A percentile compares a stretch with the other conserved stretches of the same genome.
Evolutionary conservation across 2,329 filamentous ascomycete species (phyloP).

Genomic region (Epichloe coenophiala): DNA sequence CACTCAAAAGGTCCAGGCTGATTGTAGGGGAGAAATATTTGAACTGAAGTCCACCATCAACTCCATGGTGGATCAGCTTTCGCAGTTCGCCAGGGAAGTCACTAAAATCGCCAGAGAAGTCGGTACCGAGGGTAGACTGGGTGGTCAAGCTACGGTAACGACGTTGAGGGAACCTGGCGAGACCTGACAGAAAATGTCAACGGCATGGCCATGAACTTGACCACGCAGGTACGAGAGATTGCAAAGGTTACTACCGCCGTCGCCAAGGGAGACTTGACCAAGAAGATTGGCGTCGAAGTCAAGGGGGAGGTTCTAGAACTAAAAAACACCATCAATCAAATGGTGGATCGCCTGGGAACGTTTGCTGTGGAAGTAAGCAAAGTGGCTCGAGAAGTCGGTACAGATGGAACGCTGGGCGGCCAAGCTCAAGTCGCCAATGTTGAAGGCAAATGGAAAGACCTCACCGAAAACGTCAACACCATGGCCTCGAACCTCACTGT

Average conservation of each 20-base stretch:
- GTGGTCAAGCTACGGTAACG: slow-evolving; percentile 89
- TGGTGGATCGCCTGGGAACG: slow-evolving; percentile 93
- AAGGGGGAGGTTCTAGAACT: slow-evolving; percentile 89
- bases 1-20: slow-evolving; percentile 91
- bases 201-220: slow-evolving; percentile 96
- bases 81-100: slow-evolving; percentile 93
- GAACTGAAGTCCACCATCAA: slow-evolving; percentile 98
- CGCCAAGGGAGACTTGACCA: slow-evolving; percentile 82
- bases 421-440: slow-evolving; percentile 91
- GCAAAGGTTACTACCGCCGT: slow-evolving; percentile 94
- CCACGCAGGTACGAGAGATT: slow-evolving; percentile 94
- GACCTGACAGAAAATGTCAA: slow-evolving; percentile 94
- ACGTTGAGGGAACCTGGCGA: slow-evolving; percentile 94
- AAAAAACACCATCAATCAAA: slow-evolving; percentile 96
- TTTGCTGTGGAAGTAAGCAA: slow-evolving; percentile 96
- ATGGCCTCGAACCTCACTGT: slow-evolving; percentile 57
- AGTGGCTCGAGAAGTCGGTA: slow-evolving; percentile 89
- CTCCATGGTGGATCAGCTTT: slow-evolving; percentile 95
- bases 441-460: slow-evolving; percentile 94
- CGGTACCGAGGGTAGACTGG: slow-evolving; percentile 86
- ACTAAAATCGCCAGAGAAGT: slow-evolving; percentile 94
- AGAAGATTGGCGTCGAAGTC: slow-evolving; percentile 90
- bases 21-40: slow-evolving; percentile 80
- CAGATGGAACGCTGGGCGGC: slow-evolving; percentile 84
- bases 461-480: slow-evolving; percentile 80